Evolutionary conservation across 2,329 filamentous ascomycete genomes (phyloP).

Genomic region (Fusarium robinianum): DNA sequence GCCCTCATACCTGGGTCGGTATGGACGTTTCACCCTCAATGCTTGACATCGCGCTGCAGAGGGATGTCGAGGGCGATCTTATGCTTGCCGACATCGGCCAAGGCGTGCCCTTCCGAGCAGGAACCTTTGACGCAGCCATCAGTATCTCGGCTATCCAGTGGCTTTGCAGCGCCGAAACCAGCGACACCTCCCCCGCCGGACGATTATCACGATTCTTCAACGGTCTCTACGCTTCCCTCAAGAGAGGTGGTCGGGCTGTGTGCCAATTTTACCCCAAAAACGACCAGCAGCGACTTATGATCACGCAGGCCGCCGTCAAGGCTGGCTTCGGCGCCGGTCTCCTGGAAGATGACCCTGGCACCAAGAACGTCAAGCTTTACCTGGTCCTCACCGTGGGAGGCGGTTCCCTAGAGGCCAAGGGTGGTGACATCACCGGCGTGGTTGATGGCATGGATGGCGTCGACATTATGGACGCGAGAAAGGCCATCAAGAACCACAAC

Average conservation of each 20-base stretch:
- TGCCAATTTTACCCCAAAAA: slow-evolving; percentile 99
- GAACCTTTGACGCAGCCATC: slow-evolving; percentile 92
- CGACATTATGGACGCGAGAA: slow-evolving; percentile 74
- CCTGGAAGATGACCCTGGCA: slow-evolving; percentile 92
- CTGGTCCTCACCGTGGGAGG: slow-evolving; percentile 88
- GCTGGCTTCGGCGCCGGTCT: slow-evolving; percentile 95
- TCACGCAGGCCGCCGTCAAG: slow-evolving; percentile 84
- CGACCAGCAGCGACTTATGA: slow-evolving; percentile 88
- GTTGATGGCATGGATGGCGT: slow-evolving; percentile 89
- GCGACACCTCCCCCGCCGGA: slow-evolving; percentile 78
- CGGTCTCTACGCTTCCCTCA: slow-evolving; percentile 82
- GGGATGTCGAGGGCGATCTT: slow-evolving; percentile 92
- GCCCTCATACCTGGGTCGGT: slow-evolving; percentile 93
- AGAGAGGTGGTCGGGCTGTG: slow-evolving; percentile 84
- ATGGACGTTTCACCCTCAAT: slow-evolving; percentile 96
- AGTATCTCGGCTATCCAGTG: slow-evolving; percentile 97
- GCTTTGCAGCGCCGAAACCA: slow-evolving; percentile 94
- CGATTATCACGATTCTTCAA: slow-evolving; percentile 88
- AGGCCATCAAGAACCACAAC: slow-evolving; percentile 51
- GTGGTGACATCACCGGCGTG: slow-evolving; percentile 86
- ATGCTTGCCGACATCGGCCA: slow-evolving; percentile 94
- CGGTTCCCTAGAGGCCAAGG: slow-evolving; percentile 50
- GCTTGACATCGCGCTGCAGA: slow-evolving; percentile 90
- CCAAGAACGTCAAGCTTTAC: slow-evolving; percentile 97
- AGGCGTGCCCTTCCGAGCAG: slow-evolving; percentile 89